Evolutionary conservation across 257 asterid species (phyloP).

Genomic region (Nicotiana tabacum): DNA sequence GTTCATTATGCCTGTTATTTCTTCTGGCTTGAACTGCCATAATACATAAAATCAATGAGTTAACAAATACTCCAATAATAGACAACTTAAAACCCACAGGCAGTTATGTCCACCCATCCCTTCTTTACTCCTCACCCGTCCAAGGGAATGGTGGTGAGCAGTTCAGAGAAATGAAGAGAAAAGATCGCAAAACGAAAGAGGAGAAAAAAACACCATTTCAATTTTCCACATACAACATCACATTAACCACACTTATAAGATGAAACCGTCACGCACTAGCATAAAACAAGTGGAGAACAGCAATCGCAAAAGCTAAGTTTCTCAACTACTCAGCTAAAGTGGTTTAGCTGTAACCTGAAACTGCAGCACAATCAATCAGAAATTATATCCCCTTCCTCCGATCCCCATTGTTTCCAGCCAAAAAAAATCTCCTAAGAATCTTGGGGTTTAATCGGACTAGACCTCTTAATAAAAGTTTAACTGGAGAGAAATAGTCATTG

Average conservation of each 20-base stretch:
- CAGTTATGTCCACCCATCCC: not conserved
- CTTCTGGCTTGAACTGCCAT: slow-evolving; percentile 31
- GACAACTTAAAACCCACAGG: not conserved
- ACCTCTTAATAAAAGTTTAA: not conserved
- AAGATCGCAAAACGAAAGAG: not conserved
- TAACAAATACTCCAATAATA: not conserved
- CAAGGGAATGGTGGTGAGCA: not conserved
- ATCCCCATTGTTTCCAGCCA: not conserved
- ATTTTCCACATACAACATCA: not conserved
- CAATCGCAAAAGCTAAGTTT: not conserved
- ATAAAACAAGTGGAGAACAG: not conserved
- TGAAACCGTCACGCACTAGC: not conserved
- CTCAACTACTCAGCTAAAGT: not conserved
- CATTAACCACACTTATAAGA: not conserved
- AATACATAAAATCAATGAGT: not conserved
- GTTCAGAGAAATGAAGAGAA: not conserved
- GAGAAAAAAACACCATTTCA: not conserved
- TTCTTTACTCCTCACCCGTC: not conserved
- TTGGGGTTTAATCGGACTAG: not conserved
- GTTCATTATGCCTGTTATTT: slow-evolving; percentile 26
- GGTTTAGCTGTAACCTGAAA: not conserved
- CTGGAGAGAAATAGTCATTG: not conserved
- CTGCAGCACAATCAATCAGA: not conserved
- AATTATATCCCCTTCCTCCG: not conserved
- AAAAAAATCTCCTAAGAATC: not conserved